Conservation (phyloP, 768 basidiomycete genomes). For the Pilatotrama ljubarskyi region DNA sequence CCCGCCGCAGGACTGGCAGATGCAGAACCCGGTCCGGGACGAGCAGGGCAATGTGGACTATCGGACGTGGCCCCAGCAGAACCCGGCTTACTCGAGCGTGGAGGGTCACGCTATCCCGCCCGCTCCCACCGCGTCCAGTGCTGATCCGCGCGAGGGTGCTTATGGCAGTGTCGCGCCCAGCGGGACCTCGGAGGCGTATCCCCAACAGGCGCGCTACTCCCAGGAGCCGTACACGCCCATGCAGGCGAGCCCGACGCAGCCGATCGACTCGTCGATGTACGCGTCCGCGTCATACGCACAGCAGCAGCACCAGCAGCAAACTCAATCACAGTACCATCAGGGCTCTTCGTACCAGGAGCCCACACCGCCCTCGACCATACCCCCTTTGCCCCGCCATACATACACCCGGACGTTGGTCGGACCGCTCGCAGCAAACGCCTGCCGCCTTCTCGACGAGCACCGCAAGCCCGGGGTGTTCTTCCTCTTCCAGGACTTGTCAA, state of each 20-base stretch:
- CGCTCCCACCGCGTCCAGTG: slow-evolving; percentile 14
- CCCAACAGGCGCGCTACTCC: slow-evolving; percentile 20
- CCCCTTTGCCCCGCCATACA: slow-evolving; percentile 60
- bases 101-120: slow-evolving; percentile 20
- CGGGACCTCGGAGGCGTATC: slow-evolving; percentile 15
- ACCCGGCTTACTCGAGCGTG: slow-evolving; percentile 18
- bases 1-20: slow-evolving; percentile 25
- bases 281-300: slow-evolving; percentile 35
- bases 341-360: slow-evolving; percentile 29
- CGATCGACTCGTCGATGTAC: slow-evolving; percentile 34
- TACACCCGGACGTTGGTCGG: slow-evolving; percentile 91
- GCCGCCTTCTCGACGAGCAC: slow-evolving; percentile 81
- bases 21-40: slow-evolving; percentile 25
- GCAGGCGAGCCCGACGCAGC: slow-evolving; percentile 31
- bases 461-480: slow-evolving; percentile 89
- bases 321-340: slow-evolving; percentile 27
- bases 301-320: slow-evolving; percentile 34
- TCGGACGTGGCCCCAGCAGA: slow-evolving; percentile 28
- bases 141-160: slow-evolving; percentile 23
- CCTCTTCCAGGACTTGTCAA: slow-evolving; percentile 91
- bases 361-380: slow-evolving; percentile 34
- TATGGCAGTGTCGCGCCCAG: slow-evolving; percentile 22
- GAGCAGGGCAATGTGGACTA: slow-evolving; percentile 23
- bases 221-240: slow-evolving; percentile 24
- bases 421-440: slow-evolving; percentile 83